Evolutionary conservation across 495 filamentous ascomycete genomes (phyloP).

Genomic region (Pseudoneurospora amorphoporcata): DNA sequence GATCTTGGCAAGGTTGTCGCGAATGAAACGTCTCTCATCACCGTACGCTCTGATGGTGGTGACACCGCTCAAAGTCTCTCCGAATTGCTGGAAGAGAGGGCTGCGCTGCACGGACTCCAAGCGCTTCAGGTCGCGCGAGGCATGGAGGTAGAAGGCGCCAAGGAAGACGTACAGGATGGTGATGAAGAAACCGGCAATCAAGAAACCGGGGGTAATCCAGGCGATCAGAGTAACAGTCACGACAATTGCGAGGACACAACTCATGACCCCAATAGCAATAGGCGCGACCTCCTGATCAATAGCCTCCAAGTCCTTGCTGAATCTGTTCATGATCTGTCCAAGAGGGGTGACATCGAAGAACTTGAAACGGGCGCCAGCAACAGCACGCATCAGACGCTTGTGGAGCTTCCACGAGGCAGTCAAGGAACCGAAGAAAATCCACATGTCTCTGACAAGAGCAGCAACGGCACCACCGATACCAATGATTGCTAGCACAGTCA

Average conservation of each 20-base stretch:
- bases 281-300: constrained; percentile 94
- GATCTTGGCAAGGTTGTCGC: constrained; percentile 83
- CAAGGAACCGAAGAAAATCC: constrained; percentile 87
- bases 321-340: constrained; percentile 96
- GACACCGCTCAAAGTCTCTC: constrained; percentile 89
- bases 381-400: constrained; percentile 59
- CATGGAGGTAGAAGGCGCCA: constrained; percentile 79
- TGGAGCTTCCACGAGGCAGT: constrained; percentile 83
- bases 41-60: constrained; percentile 98
- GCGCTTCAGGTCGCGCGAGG: constrained; percentile 87
- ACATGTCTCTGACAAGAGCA: constrained; percentile 68
- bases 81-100: constrained; percentile 96
- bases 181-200: constrained; percentile 82
- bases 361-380: constrained; percentile 84
- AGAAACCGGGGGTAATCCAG: constrained; percentile 82
- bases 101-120: constrained; percentile 90
- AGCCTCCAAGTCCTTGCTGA: constrained; percentile 93
- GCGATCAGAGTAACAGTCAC: constrained; percentile 90
- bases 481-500: constrained; percentile 71
- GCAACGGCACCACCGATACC: constrained; percentile 62
- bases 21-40: constrained; percentile 84
- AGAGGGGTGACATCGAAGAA: constrained; percentile 98
- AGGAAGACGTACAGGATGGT: constrained; percentile 70
- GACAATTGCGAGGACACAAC: constrained; percentile 51
- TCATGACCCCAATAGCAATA: constrained; percentile 59